Evolutionary conservation across 441 rosid genomes (phyloP).

Genomic region (Adansonia gregorii): DNA sequence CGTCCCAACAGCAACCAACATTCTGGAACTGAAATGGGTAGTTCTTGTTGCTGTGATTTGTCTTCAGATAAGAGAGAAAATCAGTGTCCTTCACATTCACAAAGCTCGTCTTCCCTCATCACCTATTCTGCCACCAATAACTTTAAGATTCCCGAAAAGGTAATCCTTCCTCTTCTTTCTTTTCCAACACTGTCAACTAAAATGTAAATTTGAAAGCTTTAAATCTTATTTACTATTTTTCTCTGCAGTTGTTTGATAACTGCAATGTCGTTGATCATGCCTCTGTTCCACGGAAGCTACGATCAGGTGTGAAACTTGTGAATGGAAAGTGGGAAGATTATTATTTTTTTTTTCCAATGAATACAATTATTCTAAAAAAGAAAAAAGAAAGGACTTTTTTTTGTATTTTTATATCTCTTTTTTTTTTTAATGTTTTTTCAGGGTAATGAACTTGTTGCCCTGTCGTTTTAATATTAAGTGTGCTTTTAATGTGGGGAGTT

Average conservation of each 20-base stretch:
- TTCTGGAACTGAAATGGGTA: constrained; percentile 43
- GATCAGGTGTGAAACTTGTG: constrained; percentile 74
- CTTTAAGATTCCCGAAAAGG: constrained; percentile 67
- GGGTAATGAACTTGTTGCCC: constrained; percentile 30
- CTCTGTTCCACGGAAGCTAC: constrained; percentile 89
- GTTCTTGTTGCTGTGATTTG: constrained; percentile 30
- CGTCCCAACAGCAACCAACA: constrained; percentile 28
- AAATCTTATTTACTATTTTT: background rate
- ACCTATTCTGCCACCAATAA: constrained; percentile 37
- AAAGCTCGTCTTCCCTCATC: constrained; percentile 10
- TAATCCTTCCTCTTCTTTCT: constrained; percentile 17
- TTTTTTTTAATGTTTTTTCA: constrained; percentile 16
- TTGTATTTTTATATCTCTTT: background rate
- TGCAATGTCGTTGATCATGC: constrained; percentile 69
- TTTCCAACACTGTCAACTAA: background rate
- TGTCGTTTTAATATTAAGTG: constrained; percentile 31
- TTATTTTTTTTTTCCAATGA: background rate
- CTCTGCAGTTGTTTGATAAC: constrained; percentile 50
- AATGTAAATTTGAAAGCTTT: background rate
- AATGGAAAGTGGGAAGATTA: constrained; percentile 7
- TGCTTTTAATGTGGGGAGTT: constrained; percentile 42
- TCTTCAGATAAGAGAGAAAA: constrained; percentile 38
- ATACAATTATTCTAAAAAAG: background rate
- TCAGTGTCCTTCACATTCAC: constrained; percentile 34
- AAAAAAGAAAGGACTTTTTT: background rate